These are phyloP conservation scores for Neurospora sp. DNA, from an alignment of 495 filamentous ascomycete genomes.

Conservation along the genomic window DNA sequence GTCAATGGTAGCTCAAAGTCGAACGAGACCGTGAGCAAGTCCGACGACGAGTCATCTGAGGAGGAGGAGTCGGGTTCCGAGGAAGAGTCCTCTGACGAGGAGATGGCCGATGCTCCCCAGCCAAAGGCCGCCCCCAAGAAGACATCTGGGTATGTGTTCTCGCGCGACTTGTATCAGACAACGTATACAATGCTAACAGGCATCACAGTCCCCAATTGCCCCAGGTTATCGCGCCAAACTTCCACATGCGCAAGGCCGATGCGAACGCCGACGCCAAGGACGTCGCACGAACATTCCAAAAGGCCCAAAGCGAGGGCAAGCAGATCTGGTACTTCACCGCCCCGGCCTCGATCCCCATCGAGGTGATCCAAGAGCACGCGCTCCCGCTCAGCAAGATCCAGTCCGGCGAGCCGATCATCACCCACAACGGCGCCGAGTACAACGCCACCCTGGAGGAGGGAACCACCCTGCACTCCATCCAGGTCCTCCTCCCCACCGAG, in stretches of 20 bases:
- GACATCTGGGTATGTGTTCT: slow-evolving; percentile 10
- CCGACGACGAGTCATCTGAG: slow-evolving; percentile 14
- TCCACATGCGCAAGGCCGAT: slow-evolving; percentile 22
- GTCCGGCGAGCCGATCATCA: slow-evolving; percentile 25
- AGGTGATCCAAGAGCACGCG: slow-evolving; percentile 35
- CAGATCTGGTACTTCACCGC: slow-evolving; percentile 43
- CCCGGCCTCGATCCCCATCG: slow-evolving; percentile 37
- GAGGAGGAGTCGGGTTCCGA: slow-evolving; percentile 3
- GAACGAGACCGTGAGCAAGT: slow-evolving; percentile 15
- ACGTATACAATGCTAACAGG: slow-evolving; percentile 8
- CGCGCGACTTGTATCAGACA: not conserved
- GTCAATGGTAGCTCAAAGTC: slow-evolving; percentile 4
- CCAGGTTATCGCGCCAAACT: slow-evolving; percentile 18
- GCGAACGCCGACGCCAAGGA: slow-evolving; percentile 24
- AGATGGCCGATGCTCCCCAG: slow-evolving; percentile 5
- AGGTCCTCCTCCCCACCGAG: slow-evolving; percentile 32
- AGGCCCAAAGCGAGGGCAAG: slow-evolving; percentile 36
- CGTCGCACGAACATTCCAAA: slow-evolving; percentile 28
- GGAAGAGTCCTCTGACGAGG: slow-evolving; percentile 15
- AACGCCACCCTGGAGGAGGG: slow-evolving; percentile 23
- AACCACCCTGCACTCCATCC: slow-evolving; percentile 28
- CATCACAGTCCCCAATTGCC: slow-evolving; percentile 2
- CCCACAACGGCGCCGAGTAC: slow-evolving; percentile 33
- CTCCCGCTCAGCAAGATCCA: slow-evolving; percentile 30
- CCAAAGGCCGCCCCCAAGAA: slow-evolving; percentile 18